phyloP scores from a whole-genome alignment of 192 early-diverging fungal species.

The Lobosporangium transversale region DNA sequence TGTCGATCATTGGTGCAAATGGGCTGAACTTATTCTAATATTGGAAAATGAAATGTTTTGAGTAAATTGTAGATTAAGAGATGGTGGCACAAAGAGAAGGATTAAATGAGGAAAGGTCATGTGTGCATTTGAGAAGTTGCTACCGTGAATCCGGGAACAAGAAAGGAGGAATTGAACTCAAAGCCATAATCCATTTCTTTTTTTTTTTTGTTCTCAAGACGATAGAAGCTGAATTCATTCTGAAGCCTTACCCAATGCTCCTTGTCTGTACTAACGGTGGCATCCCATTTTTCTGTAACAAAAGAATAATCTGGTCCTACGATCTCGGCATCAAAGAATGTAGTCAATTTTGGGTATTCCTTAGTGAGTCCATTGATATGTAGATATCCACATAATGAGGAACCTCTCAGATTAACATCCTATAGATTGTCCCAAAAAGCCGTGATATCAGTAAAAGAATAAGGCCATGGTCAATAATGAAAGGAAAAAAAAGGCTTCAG shows the following conservation, averaged over 20 bases:
- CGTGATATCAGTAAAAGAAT: not conserved
- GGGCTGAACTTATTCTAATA: constrained; percentile 57
- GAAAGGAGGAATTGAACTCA: not conserved
- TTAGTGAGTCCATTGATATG: constrained; percentile 82
- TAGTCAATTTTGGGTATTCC: constrained; percentile 83
- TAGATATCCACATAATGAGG: constrained; percentile 82
- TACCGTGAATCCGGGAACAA: not conserved
- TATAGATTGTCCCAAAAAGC: constrained; percentile 13
- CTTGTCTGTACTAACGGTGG: constrained; percentile 71
- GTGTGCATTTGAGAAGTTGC: not conserved
- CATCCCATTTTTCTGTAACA: constrained; percentile 87
- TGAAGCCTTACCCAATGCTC: constrained; percentile 74
- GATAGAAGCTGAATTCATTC: not conserved
- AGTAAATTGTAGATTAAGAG: not conserved
- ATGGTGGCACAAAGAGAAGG: not conserved
- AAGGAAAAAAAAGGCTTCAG: not conserved
- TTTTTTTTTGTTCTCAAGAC: not conserved
- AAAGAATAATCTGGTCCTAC: constrained; percentile 81
- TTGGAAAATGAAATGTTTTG: not conserved
- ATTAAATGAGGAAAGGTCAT: not conserved
- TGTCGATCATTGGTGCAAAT: constrained; percentile 59
- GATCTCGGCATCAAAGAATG: constrained; percentile 89
- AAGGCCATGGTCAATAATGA: not conserved
- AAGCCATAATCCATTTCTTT: not conserved
- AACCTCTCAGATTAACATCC: constrained; percentile 76